phyloP scores from a whole-genome alignment of 2,329 filamentous ascomycete genomes.

The Colletotrichum sidae region DNA sequence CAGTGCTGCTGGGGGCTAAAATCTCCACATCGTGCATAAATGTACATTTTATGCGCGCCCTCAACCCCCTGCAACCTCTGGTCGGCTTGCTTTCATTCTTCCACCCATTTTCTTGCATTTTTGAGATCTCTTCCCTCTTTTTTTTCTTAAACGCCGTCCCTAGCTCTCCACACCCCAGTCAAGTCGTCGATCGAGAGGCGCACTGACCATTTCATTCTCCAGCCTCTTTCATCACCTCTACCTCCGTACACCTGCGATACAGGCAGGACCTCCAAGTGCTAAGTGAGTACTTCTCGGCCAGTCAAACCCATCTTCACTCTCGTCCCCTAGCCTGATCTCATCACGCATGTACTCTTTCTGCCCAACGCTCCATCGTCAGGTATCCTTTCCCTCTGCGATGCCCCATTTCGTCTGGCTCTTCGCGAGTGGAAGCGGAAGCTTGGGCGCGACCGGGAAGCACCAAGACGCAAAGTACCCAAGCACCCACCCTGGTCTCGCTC shows the following conservation, averaged over 20 bases:
- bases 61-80: conserved; percentile 3
- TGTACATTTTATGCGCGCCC: conserved; percentile 37
- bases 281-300: no score
- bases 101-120: conserved; percentile 40
- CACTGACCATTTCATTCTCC: conserved; percentile 34
- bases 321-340: no score
- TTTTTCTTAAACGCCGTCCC: conserved; percentile 26
- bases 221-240: conserved; percentile 24
- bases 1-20: conserved; percentile 23
- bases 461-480: no score
- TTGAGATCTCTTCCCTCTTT: conserved; percentile 45
- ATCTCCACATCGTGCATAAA: conserved; percentile 30
- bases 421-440: no score
- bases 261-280: not conserved
- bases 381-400: no score
- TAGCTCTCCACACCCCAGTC: conserved; percentile 17
- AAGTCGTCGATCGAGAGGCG: conserved; percentile 33
- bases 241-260: conserved; percentile 35
- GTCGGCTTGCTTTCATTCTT: conserved; percentile 21
- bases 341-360: conserved; percentile 21
- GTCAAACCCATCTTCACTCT: no score
- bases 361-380: conserved; percentile 40
- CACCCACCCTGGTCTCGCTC: conserved; percentile 20
- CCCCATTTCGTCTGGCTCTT: no score
- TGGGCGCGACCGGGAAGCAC: no score